These are phyloP conservation scores for Mucor mucedo DNA, from an alignment of 371 early-diverging fungal species.

Conservation along the genomic window DNA sequence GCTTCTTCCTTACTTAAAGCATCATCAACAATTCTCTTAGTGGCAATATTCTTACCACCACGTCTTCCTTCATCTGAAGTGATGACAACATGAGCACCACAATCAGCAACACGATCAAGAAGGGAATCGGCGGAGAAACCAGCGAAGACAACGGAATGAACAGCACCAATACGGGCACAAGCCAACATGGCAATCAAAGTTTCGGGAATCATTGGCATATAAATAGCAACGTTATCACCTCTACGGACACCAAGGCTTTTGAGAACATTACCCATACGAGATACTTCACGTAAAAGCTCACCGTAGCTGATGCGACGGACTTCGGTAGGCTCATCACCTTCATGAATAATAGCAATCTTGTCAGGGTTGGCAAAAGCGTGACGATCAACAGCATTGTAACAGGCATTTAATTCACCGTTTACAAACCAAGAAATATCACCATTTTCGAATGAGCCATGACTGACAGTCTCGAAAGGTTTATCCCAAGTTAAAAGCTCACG, in stretches of 20 bases:
- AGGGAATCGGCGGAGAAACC: conserved; percentile 90
- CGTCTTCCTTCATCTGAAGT: conserved; percentile 87
- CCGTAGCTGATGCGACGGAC: conserved; percentile 78
- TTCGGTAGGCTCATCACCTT: conserved; percentile 84
- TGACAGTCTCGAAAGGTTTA: conserved; percentile 73
- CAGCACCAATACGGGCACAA: conserved; percentile 89
- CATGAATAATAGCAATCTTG: conserved; percentile 86
- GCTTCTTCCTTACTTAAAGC: conserved; percentile 69
- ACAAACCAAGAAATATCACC: conserved; percentile 94
- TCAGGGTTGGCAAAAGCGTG: conserved; percentile 78
- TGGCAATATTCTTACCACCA: conserved; percentile 83
- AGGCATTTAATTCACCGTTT: conserved; percentile 94
- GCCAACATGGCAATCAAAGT: conserved; percentile 91
- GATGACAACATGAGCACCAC: conserved; percentile 75
- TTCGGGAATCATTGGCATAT: conserved; percentile 97
- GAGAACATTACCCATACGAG: conserved; percentile 82
- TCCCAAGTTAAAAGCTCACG: conserved; percentile 77
- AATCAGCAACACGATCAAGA: conserved; percentile 79
- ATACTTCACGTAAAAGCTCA: conserved; percentile 79
- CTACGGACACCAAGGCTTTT: conserved; percentile 78
- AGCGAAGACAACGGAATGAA: conserved; percentile 91
- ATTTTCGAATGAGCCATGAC: conserved; percentile 64
- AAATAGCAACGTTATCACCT: conserved; percentile 91
- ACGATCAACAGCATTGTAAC: conserved; percentile 97
- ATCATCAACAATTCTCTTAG: conserved; percentile 89